Percentiles rank a stretch among this genome's conserved stretches.
These are phyloP conservation scores for Neurospora sp. DNA, from an alignment of 495 filamentous ascomycete genomes.

Conservation along the genomic window DNA sequence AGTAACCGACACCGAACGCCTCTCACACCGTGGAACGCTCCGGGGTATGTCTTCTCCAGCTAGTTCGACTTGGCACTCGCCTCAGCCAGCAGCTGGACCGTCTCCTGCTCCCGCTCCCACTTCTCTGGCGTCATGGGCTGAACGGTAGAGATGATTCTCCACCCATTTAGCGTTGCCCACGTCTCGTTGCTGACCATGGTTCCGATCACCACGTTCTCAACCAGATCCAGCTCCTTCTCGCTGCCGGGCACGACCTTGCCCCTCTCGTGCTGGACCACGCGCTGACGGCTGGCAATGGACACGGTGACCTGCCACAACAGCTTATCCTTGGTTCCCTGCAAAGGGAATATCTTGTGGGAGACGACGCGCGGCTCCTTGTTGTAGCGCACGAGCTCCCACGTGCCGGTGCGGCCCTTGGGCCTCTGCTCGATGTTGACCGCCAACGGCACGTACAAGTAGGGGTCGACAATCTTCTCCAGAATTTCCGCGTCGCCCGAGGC, in stretches of 20 bases:
- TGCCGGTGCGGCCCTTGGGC: slow-evolving; percentile 33
- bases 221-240: slow-evolving; percentile 50
- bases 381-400: slow-evolving; percentile 61
- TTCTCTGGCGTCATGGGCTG: slow-evolving; percentile 48
- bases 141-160: slow-evolving; percentile 68
- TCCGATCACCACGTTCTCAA: slow-evolving; percentile 76
- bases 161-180: slow-evolving; percentile 44
- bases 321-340: slow-evolving; percentile 27
- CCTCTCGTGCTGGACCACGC: slow-evolving; percentile 33
- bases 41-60: background rate
- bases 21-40: background rate
- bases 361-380: slow-evolving; percentile 47
- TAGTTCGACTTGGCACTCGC: background rate
- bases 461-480: slow-evolving; percentile 48
- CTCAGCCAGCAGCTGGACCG: slow-evolving; percentile 3
- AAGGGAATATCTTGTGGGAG: slow-evolving; percentile 43
- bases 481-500: slow-evolving; percentile 51
- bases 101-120: slow-evolving; percentile 19
- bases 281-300: slow-evolving; percentile 59
- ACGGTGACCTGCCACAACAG: slow-evolving; percentile 62
- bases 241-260: slow-evolving; percentile 31
- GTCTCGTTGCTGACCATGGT: slow-evolving; percentile 35
- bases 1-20: background rate
- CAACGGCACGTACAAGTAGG: slow-evolving; percentile 49
- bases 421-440: slow-evolving; percentile 45